Evolutionary conservation across 208 protist species (phyloP), one percentile per base, ranked within the genome.

Genomic region (Herpetomonas samuelpessoai): DNA sequence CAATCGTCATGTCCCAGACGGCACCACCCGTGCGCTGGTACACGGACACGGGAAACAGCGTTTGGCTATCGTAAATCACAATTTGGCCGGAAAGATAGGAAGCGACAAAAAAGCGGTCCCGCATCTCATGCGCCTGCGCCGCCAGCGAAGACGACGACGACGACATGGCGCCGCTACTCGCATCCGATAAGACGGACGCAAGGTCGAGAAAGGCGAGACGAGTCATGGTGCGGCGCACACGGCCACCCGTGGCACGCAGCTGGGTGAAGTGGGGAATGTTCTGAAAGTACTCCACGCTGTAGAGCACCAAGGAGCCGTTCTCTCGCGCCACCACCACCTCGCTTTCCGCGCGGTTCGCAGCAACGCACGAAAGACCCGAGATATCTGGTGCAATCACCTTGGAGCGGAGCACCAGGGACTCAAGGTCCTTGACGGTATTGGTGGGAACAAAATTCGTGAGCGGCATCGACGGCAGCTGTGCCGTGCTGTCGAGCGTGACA

Each of bases 341-440:
- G 12, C 51, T 53, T 63, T 91, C 84, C 44, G 56, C 2, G 28
- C 55, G 51, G 65, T 76, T 76, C 16, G 89, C 73, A 19, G 83
- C 86, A 35, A 93, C 28, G 62, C 86, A 92, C 52, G 76, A 70
- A 31, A 95, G 74, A 31, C 89, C 89, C 53, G 75, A 82, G 27
- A 91, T 74, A 44, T 95, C 89, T 0, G 89, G 89, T 0, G 89
- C 89, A 57, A 95, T 92, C 31, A 89, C 84, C 50, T 86, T 74
- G 21, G 86, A 86, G 30, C 72, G 73, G 2, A 84, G 61, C 4
- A 91, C 69, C 16, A 79, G 2, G 22, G 41, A 45, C 50, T 81
- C 71, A 21, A 85, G 53, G 46, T 65, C 61, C 47, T 54, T 47
- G 60, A 27, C 14, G 16, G 16, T 29, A n/a, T 35, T 56, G 16